Conservation (phyloP, 2,329 filamentous ascomycete species). For the Ascosphaera acerosa region DNA sequence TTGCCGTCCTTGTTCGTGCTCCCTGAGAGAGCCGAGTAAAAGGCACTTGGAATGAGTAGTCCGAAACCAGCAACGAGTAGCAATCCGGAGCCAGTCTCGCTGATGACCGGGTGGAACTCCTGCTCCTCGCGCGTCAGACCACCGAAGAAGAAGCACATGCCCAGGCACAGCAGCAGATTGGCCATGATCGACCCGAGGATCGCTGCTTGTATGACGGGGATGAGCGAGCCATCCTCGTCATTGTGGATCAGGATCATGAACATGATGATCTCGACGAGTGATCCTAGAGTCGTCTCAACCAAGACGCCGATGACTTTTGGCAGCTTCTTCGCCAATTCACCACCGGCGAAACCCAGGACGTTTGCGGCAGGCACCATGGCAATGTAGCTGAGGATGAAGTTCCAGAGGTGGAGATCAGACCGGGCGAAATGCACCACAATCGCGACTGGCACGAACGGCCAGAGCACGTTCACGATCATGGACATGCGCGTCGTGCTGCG, state of each 20-base stretch:
- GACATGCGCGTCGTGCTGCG: constrained; percentile 38
- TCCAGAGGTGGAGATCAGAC: constrained; percentile 32
- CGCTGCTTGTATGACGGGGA: constrained; percentile 56
- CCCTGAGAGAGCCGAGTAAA: constrained; percentile 20
- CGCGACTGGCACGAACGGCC: constrained; percentile 48
- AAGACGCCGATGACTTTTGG: constrained; percentile 36
- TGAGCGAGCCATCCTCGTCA: constrained; percentile 20
- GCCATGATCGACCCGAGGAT: constrained; percentile 65
- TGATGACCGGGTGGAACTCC: constrained; percentile 47
- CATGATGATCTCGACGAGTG: constrained; percentile 56
- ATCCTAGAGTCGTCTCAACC: constrained; percentile 35
- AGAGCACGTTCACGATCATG: constrained; percentile 41
- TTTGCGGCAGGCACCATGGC: constrained; percentile 58
- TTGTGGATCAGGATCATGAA: constrained; percentile 49
- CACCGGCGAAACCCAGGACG: constrained; percentile 46
- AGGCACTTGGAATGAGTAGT: constrained; percentile 20
- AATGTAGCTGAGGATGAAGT: constrained; percentile 47
- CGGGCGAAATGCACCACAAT: constrained; percentile 36
- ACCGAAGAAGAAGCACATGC: constrained; percentile 54
- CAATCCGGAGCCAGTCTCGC: constrained; percentile 53
- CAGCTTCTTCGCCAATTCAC: constrained; percentile 46
- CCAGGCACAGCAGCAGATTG: constrained; percentile 56
- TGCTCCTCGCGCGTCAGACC: constrained; percentile 43
- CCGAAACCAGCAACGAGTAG: constrained; percentile 47
- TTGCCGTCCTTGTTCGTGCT: constrained; percentile 17